Conservation (phyloP, 192 early-diverging fungal genomes). For the Coemansia guatemalensis region DNA sequence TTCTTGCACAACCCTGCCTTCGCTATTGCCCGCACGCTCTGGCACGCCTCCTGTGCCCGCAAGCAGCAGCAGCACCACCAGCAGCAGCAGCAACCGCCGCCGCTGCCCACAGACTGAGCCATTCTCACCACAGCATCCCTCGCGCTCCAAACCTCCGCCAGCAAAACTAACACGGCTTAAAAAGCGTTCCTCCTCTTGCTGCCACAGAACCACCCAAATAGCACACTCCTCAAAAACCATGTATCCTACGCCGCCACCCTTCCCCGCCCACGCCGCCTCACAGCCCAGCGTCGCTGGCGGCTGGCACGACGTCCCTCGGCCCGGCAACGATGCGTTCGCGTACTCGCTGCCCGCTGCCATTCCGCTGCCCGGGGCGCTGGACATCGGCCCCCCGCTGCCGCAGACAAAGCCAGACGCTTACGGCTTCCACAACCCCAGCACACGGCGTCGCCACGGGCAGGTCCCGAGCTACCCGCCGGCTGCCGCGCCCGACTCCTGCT, state of each 20-base stretch:
- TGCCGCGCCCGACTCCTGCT: neutral
- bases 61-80: constrained; percentile 1
- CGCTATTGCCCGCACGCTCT: neutral
- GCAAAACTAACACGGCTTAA: neutral
- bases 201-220: neutral
- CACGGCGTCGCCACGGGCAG: neutral
- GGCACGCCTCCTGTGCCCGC: constrained; percentile 2
- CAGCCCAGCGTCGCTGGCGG: constrained; percentile 4
- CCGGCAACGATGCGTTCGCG: neutral
- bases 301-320: neutral
- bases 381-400: neutral
- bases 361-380: constrained; percentile 13
- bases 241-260: constrained; percentile 2
- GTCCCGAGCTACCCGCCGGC: neutral
- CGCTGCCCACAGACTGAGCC: neutral
- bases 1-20: neutral
- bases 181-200: neutral
- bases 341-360: constrained; percentile 21
- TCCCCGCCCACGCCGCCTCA: neutral
- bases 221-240: neutral
- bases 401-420: neutral
- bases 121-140: too few species aligned
- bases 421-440: neutral
- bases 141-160: constrained; percentile 2
- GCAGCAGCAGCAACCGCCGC: neutral